A percentile compares a stretch with the other conserved stretches of the same genome.
phyloP scores from a whole-genome alignment of 225 moss, liverwort and hornwort genomes.

The Rhytidiadelphus loreus region DNA sequence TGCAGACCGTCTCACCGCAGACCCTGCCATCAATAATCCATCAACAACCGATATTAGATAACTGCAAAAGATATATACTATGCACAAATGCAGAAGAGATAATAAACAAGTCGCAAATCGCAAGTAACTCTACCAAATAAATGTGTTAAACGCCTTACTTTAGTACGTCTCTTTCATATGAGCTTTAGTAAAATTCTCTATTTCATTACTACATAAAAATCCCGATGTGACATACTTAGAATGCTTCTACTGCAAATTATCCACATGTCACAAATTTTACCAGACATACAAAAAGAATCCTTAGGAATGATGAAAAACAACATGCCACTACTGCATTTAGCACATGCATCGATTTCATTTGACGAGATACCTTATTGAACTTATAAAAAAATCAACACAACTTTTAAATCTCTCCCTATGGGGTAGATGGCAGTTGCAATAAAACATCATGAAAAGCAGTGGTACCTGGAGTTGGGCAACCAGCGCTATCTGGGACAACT shows the following conservation, averaged over 20 bases:
- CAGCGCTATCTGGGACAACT: background rate
- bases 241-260: background rate
- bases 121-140: background rate
- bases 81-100: too few relatives aligned
- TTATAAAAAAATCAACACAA: too few relatives aligned
- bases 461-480: slow-evolving; percentile 31
- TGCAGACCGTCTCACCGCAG: slow-evolving; percentile 35
- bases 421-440: background rate
- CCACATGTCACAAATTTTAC: background rate
- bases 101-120: too few relatives aligned
- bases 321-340: background rate
- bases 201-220: background rate
- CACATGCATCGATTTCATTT: background rate
- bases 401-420: background rate
- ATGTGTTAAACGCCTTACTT: too few relatives aligned
- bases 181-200: background rate
- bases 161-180: background rate
- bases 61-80: background rate
- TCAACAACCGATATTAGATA: background rate
- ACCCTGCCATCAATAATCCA: slow-evolving; percentile 5
- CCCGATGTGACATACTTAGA: too few relatives aligned
- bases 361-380: background rate
- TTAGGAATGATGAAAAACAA: too few relatives aligned
- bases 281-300: background rate
- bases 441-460: background rate